Conservation (phyloP, 768 basidiomycete species). For the Leccinum aurantiacum region DNA sequence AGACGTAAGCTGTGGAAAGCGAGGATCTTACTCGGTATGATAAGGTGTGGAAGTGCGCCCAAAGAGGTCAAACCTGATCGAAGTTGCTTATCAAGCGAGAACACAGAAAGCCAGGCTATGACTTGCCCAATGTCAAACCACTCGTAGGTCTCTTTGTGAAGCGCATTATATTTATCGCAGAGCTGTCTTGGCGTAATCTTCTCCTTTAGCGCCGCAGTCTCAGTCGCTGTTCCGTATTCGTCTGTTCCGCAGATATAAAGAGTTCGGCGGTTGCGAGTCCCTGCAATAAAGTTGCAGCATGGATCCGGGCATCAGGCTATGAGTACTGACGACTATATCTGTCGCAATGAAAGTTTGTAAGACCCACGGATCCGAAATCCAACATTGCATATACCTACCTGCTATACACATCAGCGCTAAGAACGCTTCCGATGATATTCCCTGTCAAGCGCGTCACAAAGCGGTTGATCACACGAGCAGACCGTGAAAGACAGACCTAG, state of each 20-base stretch:
- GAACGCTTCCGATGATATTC: conserved; percentile 92
- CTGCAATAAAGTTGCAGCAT: conserved; percentile 16
- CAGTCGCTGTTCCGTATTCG: conserved; percentile 99
- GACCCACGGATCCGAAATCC: not conserved
- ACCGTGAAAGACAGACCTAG: conserved; percentile 56
- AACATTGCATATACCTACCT: conserved; percentile 52
- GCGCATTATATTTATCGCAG: conserved; percentile 86
- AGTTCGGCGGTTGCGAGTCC: conserved; percentile 83
- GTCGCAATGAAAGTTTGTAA: conserved; percentile 4
- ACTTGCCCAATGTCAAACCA: conserved; percentile 95
- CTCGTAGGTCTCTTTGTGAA: conserved; percentile 91
- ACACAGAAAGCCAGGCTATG: not conserved
- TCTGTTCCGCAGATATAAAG: conserved; percentile 98
- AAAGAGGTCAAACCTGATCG: conserved; percentile 85
- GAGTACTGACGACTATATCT: conserved; percentile 61
- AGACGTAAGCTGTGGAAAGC: not conserved
- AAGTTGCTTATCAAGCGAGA: conserved; percentile 1
- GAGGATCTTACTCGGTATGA: conserved; percentile 74
- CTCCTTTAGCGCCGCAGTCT: conserved; percentile 94
- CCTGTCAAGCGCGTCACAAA: conserved; percentile 39
- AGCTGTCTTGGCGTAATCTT: conserved; percentile 74
- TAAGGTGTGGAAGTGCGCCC: conserved; percentile 89
- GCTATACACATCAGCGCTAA: conserved; percentile 97
- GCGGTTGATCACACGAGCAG: conserved; percentile 6
- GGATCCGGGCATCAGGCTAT: not conserved